phyloP scores from a whole-genome alignment of 345 rosid genomes.

The Rhodamnia argentea region DNA sequence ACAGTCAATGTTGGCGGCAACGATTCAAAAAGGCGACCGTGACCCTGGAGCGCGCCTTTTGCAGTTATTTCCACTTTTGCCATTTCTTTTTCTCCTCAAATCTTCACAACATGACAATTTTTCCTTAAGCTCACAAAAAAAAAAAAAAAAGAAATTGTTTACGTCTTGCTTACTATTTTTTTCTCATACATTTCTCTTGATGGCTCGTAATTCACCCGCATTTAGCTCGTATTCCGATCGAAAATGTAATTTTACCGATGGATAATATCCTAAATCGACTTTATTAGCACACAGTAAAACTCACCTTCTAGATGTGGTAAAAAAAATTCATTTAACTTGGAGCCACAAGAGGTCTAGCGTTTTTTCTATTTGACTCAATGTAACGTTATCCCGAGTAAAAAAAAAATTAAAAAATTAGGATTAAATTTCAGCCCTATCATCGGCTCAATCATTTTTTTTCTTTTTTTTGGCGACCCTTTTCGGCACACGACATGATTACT shows the following conservation, averaged over 20 bases:
- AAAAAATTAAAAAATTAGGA: not conserved
- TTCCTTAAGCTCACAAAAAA: not conserved
- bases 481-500: accelerated
- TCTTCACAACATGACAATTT: not conserved
- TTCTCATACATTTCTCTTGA: not conserved
- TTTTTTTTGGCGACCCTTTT: not conserved
- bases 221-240: not conserved
- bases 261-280: not conserved
- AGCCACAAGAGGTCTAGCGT: accelerated
- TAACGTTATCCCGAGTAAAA: not conserved
- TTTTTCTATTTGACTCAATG: not conserved
- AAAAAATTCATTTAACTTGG: not conserved
- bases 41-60: not conserved
- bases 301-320: not conserved
- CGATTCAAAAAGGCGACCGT: not conserved
- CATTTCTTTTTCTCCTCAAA: not conserved
- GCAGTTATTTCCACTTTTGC: not conserved
- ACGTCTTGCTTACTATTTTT: not conserved
- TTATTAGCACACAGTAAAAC: not conserved
- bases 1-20: not conserved
- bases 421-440: not conserved
- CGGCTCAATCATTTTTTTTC: accelerated
- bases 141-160: not conserved
- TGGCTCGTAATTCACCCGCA: not conserved
- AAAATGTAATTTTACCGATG: not conserved